These are phyloP conservation scores for Globisporangium cystogenes DNA, from an alignment of 352 stramenopile species.

Conservation along the genomic window DNA sequence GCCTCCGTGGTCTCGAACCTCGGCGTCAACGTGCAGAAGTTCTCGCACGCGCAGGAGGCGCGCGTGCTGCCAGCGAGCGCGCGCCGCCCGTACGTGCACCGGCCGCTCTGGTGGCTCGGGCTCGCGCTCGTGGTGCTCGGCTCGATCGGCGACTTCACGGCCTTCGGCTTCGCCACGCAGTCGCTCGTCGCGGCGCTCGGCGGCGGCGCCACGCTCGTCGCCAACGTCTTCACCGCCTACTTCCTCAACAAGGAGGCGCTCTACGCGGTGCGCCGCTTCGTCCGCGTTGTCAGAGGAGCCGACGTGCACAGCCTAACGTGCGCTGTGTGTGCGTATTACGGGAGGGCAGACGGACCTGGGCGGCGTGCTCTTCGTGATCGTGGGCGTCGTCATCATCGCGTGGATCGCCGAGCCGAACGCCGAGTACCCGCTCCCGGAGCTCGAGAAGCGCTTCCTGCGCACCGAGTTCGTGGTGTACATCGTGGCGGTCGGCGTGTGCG, in stretches of 20 bases:
- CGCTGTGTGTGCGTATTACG: not conserved
- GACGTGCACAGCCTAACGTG: not conserved
- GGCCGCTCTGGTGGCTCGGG: constrained; percentile 86
- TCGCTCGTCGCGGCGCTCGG: constrained; percentile 85
- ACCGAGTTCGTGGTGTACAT: constrained; percentile 81
- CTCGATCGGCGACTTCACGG: constrained; percentile 84
- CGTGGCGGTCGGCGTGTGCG: constrained; percentile 58
- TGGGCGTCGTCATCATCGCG: constrained; percentile 83
- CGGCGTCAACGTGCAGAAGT: constrained; percentile 89
- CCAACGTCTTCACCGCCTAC: constrained; percentile 85
- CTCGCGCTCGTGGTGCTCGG: constrained; percentile 73
- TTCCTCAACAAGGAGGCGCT: constrained; percentile 80
- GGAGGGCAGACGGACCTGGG: constrained; percentile 75
- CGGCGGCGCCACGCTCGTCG: constrained; percentile 79
- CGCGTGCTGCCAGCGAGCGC: constrained; percentile 25
- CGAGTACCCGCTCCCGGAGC: constrained; percentile 79
- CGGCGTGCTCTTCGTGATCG: constrained; percentile 83
- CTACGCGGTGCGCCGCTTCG: constrained; percentile 39
- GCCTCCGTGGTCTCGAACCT: constrained; percentile 86
- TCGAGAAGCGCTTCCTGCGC: constrained; percentile 78
- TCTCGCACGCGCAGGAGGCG: constrained; percentile 68
- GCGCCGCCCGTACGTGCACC: constrained; percentile 75
- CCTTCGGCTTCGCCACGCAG: constrained; percentile 88
- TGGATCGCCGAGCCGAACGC: constrained; percentile 82
- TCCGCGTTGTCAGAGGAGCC: too few species aligned